Percentiles rank a stretch among this genome's conserved stretches.
These are phyloP conservation scores for Fragilaria crotonensis DNA, from an alignment of 108 stramenopile species.

Conservation along the genomic window DNA sequence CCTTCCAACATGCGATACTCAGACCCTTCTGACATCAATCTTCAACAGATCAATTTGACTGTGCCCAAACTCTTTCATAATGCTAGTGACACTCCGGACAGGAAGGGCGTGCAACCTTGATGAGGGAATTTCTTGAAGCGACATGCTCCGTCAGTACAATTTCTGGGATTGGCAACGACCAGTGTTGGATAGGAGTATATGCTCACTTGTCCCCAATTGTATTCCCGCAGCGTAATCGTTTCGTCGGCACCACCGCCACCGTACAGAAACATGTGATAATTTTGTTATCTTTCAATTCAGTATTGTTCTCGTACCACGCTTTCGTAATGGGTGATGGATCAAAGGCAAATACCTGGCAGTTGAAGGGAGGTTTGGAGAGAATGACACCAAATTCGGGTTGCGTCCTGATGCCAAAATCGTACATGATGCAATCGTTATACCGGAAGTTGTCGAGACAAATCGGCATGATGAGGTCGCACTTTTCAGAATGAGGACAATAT, in stretches of 20 bases:
- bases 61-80: neutral
- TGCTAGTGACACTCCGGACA: neutral
- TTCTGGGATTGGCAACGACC: too few species aligned
- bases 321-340: slow-evolving; percentile 12
- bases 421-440: slow-evolving; percentile 16
- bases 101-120: too few species aligned
- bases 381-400: slow-evolving; percentile 6
- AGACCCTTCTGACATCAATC: slow-evolving; percentile 15
- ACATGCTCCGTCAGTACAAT: too few species aligned
- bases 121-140: too few species aligned
- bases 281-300: neutral
- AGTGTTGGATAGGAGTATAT: neutral
- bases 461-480: too few species aligned
- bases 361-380: neutral
- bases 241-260: slow-evolving; percentile 21
- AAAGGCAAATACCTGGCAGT: slow-evolving; percentile 11
- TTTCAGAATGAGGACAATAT: too few species aligned
- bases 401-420: slow-evolving; percentile 19
- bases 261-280: neutral
- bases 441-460: too few species aligned
- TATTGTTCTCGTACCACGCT: slow-evolving; percentile 7
- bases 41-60: slow-evolving; percentile 10
- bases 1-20: slow-evolving; percentile 20
- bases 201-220: slow-evolving; percentile 13
- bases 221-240: slow-evolving; percentile 2